phyloP scores from a whole-genome alignment of 2,329 filamentous ascomycete species.

The Cytospora piceae region DNA sequence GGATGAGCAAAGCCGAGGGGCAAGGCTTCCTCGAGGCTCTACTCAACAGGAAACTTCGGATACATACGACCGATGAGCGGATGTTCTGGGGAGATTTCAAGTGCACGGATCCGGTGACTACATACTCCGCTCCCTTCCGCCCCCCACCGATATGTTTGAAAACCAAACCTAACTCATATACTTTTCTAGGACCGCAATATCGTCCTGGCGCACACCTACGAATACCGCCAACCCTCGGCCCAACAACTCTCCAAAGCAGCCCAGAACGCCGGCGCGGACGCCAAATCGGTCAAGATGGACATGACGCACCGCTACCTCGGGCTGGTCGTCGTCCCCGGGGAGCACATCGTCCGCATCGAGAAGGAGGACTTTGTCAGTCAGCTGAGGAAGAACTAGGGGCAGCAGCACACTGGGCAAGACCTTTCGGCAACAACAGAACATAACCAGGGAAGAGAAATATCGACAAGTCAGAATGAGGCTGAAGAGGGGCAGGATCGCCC shows the following conservation, averaged over 20 bases:
- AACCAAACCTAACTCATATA: neutral
- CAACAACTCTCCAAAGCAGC: constrained; percentile 49
- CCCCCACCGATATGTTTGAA: constrained; percentile 8
- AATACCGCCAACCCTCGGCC: constrained; percentile 78
- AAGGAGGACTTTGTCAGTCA: constrained; percentile 75
- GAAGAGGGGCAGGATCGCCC: neutral
- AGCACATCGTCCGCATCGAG: constrained; percentile 86
- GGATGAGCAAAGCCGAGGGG: constrained; percentile 56
- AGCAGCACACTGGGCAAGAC: neutral
- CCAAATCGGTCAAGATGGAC: constrained; percentile 60
- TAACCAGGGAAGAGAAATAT: neutral
- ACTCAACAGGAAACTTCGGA: constrained; percentile 76
- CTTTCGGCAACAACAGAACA: neutral
- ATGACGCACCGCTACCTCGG: constrained; percentile 88
- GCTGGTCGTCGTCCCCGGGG: constrained; percentile 84
- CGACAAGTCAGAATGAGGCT: neutral
- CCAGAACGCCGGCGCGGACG: constrained; percentile 40
- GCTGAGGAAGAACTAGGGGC: constrained; percentile 36
- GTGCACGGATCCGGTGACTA: constrained; percentile 85
- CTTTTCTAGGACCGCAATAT: constrained; percentile 76
- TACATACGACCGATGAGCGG: constrained; percentile 80
- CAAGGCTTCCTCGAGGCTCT: constrained; percentile 64
- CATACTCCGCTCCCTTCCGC: constrained; percentile 10
- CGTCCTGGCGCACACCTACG: constrained; percentile 82
- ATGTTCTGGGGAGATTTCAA: constrained; percentile 92